Percentiles rank a stretch among this genome's conserved stretches.
These are phyloP conservation scores for Penicillium dipodomyicola DNA, from an alignment of 495 filamentous ascomycete species.

Conservation along the genomic window DNA sequence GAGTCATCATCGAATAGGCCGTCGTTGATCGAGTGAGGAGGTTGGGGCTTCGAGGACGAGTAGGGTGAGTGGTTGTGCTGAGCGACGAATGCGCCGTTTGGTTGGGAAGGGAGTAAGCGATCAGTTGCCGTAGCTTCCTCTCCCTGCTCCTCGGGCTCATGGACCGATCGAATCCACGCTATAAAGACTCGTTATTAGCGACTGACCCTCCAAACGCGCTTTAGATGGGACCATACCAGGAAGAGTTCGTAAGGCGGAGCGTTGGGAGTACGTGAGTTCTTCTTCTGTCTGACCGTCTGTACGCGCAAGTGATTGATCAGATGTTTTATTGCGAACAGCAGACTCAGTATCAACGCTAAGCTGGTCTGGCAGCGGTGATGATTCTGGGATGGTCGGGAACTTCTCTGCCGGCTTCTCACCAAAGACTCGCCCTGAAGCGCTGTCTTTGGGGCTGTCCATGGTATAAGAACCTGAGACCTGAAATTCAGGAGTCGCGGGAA, in stretches of 20 bases:
- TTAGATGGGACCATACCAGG: conserved; percentile 27
- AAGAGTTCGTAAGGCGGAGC: conserved; percentile 27
- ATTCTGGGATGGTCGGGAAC: conserved; percentile 12
- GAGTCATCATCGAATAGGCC: conserved; percentile 13
- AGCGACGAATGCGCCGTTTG: conserved; percentile 51
- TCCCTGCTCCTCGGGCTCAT: conserved; percentile 28
- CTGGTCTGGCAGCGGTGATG: conserved; percentile 10
- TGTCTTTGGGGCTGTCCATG: conserved; percentile 24
- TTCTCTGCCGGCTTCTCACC: conserved; percentile 25
- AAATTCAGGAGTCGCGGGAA: conserved; percentile 18
- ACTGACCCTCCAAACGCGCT: background rate
- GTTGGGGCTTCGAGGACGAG: conserved; percentile 30
- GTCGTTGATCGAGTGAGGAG: conserved; percentile 5
- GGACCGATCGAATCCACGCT: conserved; percentile 44
- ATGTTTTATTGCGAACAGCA: conserved; percentile 20
- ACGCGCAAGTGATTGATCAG: conserved; percentile 21
- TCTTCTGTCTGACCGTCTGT: conserved; percentile 21
- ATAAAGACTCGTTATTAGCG: conserved; percentile 15
- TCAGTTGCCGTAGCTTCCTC: conserved; percentile 32
- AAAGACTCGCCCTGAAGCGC: conserved; percentile 14
- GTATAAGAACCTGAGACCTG: background rate
- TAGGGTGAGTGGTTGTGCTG: conserved; percentile 60
- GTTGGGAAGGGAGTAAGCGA: conserved; percentile 43
- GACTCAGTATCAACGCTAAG: conserved; percentile 27
- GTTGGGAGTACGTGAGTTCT: conserved; percentile 14